Evolutionary conservation across 2,329 filamentous ascomycete genomes (phyloP), one percentile per base, ranked within the genome.

Genomic region (Septoria petroselini): DNA sequence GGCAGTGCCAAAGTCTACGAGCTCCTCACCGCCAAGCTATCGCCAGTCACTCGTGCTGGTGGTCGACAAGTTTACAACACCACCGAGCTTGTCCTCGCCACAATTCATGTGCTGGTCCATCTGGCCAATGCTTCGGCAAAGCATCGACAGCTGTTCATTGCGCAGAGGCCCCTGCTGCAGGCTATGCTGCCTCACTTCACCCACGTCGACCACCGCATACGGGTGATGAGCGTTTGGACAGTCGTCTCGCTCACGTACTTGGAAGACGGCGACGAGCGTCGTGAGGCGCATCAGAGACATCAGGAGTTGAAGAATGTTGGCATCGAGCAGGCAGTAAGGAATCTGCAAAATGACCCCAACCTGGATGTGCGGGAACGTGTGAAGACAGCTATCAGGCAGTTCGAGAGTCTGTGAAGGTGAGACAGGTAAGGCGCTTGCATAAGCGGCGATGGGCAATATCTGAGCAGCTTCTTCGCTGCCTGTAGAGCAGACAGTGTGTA

Each of bases 191-290:
- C 81, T 12, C 83, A 95, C 48, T 86, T 93, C 61, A 79, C 75
- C 38, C 88, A 89, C 68, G 79, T 81, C 35, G 82, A 86, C 64
- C 79, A 80, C 38, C 81, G 86, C 34, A 84, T 98, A 5, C 83
- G 91, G 4, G 78, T 84, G 15, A 84, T 85, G 38, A 82, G 93
- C 59, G 89, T 88, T 57, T 91, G 91, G 78, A 76, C 95, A 35
- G 78, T 94, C 37, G 86, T 84, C 65, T 96, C 96, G 65, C 77
- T 98, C 35, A 86, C 88, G 0, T 94, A 85, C 76, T 78, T 84
- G 54, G 91, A 96, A 54, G 85, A 91, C 61, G 76, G 79, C 5
- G 76, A 70, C 23, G 90, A 95, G 59, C 73, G 76, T 15, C 72
- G 76, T 17, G 80, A 79, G 7, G 88, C 85, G 54, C 74, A 78